phyloP scores from a whole-genome alignment of 1,139 yeast genomes.

The Chernovozyma sophiae-reginae region DNA sequence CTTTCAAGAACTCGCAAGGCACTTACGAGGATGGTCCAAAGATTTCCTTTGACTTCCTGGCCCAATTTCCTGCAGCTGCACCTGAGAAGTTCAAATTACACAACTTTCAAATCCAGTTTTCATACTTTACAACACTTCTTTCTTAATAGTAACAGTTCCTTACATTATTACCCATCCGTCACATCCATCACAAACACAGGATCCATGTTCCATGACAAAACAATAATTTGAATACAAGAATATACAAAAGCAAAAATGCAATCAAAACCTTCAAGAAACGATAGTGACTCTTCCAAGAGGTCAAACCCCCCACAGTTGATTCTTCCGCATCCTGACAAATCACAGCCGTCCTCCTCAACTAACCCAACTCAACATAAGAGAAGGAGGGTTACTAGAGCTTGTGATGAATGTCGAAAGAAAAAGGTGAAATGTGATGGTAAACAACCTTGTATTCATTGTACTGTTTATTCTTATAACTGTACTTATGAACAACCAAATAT shows the following conservation, averaged over 20 bases:
- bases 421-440: slow-evolving; percentile 88
- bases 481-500: slow-evolving; percentile 72
- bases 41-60: no score
- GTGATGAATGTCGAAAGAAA: slow-evolving; percentile 73
- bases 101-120: no score
- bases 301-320: slow-evolving; percentile 1
- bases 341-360: slow-evolving; percentile 1
- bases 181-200: no score
- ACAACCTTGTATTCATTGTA: slow-evolving; percentile 84
- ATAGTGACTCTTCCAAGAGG: not conserved
- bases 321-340: not conserved
- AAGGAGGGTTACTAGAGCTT: slow-evolving; percentile 78
- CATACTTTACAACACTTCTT: no score
- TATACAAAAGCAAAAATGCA: not conserved
- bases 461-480: slow-evolving; percentile 78
- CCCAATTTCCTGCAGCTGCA: no score
- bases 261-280: not conserved
- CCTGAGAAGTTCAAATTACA: no score
- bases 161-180: no score
- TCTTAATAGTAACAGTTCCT: no score
- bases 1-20: no score
- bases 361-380: slow-evolving; percentile 43
- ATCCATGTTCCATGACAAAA: no score
- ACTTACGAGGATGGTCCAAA: no score
- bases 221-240: no score